Base-by-base conservation (phyloP, 441 rosid species). In the Adansonia madagascariensis region DNA sequence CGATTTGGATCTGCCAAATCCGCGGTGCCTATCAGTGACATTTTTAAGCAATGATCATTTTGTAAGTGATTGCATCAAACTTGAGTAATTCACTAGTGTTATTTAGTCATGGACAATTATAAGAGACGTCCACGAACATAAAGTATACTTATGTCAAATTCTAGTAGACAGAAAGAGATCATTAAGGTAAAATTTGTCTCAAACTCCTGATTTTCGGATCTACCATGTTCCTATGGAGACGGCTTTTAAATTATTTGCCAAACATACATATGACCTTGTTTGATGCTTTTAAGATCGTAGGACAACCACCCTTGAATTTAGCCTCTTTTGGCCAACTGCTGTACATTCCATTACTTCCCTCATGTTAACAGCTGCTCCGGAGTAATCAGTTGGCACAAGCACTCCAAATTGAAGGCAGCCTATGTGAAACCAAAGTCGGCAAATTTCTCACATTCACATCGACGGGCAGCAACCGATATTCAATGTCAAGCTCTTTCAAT, bases 401-500 rank as follows among this genome's bases (percentile, higher is more conserved):
- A 6, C 71, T 77, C 86, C 85, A 85, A 57, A 81, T 80, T 14
- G 85, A 78, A 17, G 84, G 86, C 39, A 82, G 81, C 65, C 83
- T 76, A 14, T 47, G 47, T 1, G 84, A 79, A 47, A 69, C 52
- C 74, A 76, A 27, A 75, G 76, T 65, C 0, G 85, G 81, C 70
- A 86, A 15, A n/a, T 85, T 85, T 47, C 81, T 79, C 18, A 92
- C 83, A 64, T 82, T 87, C 27, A 89, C 90, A 67, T 91, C 87
- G 2, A 88, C 78, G 10, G 95, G 92, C 63, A 88, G 86, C 73
- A 88, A 68, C 47, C 86, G 84, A 83, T 88, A 87, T 63, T 89
- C 86, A 72, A 93, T 85, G 18, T 85, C 85, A 14, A 91, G 89
- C 12, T 88, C 90, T 78, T 74, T 88, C 64, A 91, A 82, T 24